These are phyloP conservation scores for Xylaria sp. DNA, from an alignment of 2,329 filamentous ascomycete genomes.

Conservation along the genomic window DNA sequence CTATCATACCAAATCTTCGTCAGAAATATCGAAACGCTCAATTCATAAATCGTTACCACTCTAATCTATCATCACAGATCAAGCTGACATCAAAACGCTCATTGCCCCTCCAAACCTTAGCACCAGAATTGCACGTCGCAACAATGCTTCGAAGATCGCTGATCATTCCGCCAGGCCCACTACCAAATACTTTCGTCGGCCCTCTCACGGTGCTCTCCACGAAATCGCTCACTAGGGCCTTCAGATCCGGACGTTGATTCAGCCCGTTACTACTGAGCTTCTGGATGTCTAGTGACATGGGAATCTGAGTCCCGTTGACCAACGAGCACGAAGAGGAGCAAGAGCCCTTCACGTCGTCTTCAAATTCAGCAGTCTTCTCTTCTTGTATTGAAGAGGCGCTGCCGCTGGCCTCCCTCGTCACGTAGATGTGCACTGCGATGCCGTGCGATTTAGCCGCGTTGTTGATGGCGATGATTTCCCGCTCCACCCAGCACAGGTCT, in stretches of 20 bases:
- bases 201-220: slow-evolving; percentile 59
- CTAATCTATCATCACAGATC: slow-evolving; percentile 69
- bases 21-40: not conserved
- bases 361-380: slow-evolving; percentile 42
- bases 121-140: slow-evolving; percentile 62
- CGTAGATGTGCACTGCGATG: slow-evolving; percentile 66
- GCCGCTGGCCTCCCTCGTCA: slow-evolving; percentile 62
- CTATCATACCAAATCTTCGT: not conserved
- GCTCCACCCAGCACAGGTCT: slow-evolving; percentile 67
- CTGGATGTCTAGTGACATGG: slow-evolving; percentile 44
- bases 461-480: slow-evolving; percentile 64
- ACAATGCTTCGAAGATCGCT: slow-evolving; percentile 65
- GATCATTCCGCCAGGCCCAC: slow-evolving; percentile 69
- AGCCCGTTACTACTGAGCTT: slow-evolving; percentile 46
- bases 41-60: slow-evolving; percentile 52
- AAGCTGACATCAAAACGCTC: slow-evolving; percentile 66
- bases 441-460: slow-evolving; percentile 52
- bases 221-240: slow-evolving; percentile 59
- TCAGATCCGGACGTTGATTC: slow-evolving; percentile 58
- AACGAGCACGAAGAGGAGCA: slow-evolving; percentile 37
- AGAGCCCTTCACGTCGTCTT: slow-evolving; percentile 18
- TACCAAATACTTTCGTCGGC: slow-evolving; percentile 66
- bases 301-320: slow-evolving; percentile 35
- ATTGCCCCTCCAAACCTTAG: slow-evolving; percentile 67
- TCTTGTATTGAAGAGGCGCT: slow-evolving; percentile 45